A percentile compares a stretch with the other conserved stretches of the same genome.
These are phyloP conservation scores for Sporothrix sp. DNA, from an alignment of 2,329 filamentous ascomycete species.

Conservation along the genomic window DNA sequence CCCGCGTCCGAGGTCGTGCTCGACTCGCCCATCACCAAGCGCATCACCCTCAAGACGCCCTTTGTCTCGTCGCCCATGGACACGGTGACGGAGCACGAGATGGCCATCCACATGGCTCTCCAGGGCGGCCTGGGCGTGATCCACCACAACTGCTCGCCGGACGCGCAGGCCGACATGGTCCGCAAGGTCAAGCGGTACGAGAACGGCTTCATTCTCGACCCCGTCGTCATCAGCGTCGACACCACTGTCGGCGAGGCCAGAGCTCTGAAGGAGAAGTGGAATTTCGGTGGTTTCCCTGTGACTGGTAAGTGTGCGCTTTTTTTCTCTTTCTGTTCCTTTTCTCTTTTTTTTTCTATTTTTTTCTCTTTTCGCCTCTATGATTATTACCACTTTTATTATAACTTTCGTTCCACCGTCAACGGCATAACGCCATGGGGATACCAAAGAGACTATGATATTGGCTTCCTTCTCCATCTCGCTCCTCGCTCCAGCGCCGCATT, in stretches of 20 bases:
- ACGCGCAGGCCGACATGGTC: conserved; percentile 97
- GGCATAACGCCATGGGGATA: conserved; percentile 82
- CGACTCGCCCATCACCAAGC: conserved; percentile 88
- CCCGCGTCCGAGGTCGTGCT: conserved; percentile 79
- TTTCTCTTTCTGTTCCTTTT: conserved; percentile 16
- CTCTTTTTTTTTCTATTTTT: not conserved
- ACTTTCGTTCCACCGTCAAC: conserved; percentile 99
- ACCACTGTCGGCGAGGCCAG: conserved; percentile 89
- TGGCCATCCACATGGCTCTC: conserved; percentile 95
- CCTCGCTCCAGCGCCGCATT: conserved; percentile 10
- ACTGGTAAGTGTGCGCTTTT: conserved; percentile 62
- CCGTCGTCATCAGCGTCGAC: conserved; percentile 76
- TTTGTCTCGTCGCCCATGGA: conserved; percentile 99
- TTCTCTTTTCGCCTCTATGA: conserved; percentile 41
- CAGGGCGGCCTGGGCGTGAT: conserved; percentile 88
- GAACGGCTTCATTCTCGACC: conserved; percentile 97
- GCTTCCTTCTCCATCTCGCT: conserved; percentile 3
- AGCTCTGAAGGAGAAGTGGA: conserved; percentile 93
- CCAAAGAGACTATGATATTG: conserved; percentile 29
- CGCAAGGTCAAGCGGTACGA: conserved; percentile 98
- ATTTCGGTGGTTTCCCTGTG: conserved; percentile 95
- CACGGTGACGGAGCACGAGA: conserved; percentile 97
- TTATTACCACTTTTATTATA: conserved; percentile 71
- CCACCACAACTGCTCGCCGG: conserved; percentile 98
- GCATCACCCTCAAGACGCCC: conserved; percentile 90